Evolutionary conservation across 306 rosid genomes (phyloP).

Genomic region (Bauhinia variegata): DNA sequence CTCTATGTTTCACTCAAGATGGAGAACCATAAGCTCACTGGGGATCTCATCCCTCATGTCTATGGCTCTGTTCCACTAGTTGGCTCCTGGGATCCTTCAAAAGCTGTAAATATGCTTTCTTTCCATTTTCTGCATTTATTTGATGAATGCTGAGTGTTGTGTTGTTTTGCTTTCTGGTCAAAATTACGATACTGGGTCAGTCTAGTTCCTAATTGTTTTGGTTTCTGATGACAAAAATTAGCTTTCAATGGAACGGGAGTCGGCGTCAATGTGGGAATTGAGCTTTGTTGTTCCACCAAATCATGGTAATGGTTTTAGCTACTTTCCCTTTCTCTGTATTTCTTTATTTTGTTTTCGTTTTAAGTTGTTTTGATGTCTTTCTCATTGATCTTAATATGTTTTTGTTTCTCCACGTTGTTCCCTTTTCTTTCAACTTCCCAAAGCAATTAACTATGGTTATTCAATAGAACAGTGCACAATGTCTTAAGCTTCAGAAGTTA

Average conservation of each 20-base stretch:
- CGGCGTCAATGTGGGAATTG: conserved; percentile 96
- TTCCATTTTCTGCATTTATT: not conserved
- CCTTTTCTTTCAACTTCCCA: not conserved
- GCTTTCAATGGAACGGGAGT: conserved; percentile 92
- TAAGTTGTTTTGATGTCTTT: conserved; percentile 6
- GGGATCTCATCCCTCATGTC: conserved; percentile 87
- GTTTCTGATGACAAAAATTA: conserved; percentile 12
- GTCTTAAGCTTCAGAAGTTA: conserved; percentile 4
- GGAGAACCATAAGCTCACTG: conserved; percentile 81
- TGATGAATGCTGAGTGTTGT: not conserved
- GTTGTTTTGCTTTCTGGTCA: not conserved
- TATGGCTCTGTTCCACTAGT: conserved; percentile 90
- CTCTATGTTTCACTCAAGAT: conserved; percentile 89
- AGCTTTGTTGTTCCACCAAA: conserved; percentile 98
- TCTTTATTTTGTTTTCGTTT: not conserved
- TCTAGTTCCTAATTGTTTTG: conserved; percentile 7
- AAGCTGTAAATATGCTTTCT: conserved; percentile 62
- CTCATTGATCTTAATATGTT: not conserved
- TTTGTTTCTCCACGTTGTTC: not conserved
- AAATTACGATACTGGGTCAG: not conserved
- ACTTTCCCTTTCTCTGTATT: not conserved
- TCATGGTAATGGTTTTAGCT: conserved; percentile 66
- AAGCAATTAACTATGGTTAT: conserved; percentile 11
- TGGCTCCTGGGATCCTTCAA: conserved; percentile 90
- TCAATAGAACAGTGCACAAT: conserved; percentile 28